A percentile compares a stretch with the other conserved stretches of the same genome.
phyloP scores from a whole-genome alignment of 1,139 yeast species.

The Waltiozyma sp. region DNA sequence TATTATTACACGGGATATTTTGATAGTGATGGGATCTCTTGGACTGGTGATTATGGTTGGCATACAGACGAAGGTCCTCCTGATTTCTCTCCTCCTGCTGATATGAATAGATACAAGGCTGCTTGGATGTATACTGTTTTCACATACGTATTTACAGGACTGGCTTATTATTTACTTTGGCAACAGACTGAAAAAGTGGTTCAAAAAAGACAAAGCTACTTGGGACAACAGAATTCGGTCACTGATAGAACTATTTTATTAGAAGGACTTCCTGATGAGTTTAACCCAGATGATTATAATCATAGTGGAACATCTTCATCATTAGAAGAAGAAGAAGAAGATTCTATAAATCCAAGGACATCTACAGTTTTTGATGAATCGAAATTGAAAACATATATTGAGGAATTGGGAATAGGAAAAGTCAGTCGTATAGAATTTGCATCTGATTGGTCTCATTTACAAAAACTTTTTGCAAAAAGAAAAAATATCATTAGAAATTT shows the following conservation, averaged over 20 bases:
- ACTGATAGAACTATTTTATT: conserved; percentile 87
- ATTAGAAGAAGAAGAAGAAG: conserved; percentile 1
- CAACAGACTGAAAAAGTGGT: conserved; percentile 65
- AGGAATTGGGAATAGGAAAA: conserved; percentile 50
- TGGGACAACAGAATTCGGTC: conserved; percentile 82
- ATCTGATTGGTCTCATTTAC: conserved; percentile 43
- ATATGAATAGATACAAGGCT: conserved; percentile 24
- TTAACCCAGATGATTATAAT: conserved; percentile 33
- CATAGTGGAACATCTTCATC: conserved; percentile 7
- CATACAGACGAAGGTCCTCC: conserved; percentile 1
- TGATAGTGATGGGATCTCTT: conserved; percentile 24
- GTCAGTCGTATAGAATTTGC: conserved; percentile 44
- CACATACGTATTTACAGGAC: conserved; percentile 65
- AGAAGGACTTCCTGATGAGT: conserved; percentile 78
- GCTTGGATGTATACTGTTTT: conserved; percentile 69
- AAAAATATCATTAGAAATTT: conserved; percentile 24
- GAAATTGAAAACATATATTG: conserved; percentile 41
- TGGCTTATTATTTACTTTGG: conserved; percentile 51
- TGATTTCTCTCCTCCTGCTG: conserved; percentile 14
- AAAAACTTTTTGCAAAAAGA: conserved; percentile 31
- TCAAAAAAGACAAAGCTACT: conserved; percentile 63
- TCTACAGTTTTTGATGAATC: conserved; percentile 22
- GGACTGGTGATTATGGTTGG: conserved; percentile 11
- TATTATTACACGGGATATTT: conserved; percentile 50
- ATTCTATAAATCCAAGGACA: neutral